phyloP scores from a whole-genome alignment of 768 basidiomycete species.

The Agrocybe pediades region DNA sequence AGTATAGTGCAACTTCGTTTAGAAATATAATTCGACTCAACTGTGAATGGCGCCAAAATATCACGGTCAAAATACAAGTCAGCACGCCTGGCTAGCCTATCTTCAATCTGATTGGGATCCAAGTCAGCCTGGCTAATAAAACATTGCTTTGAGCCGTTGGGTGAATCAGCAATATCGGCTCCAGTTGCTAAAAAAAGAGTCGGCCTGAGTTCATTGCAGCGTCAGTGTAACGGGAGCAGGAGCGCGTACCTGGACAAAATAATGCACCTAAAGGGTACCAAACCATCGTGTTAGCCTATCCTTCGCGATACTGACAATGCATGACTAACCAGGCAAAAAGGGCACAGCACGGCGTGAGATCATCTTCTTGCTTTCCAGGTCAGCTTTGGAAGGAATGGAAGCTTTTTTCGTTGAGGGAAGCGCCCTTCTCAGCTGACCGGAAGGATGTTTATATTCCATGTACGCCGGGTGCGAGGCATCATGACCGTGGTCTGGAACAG shows the following conservation, averaged over 20 bases:
- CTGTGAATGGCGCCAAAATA: not conserved
- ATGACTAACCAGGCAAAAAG: not conserved
- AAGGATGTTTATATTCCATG: not conserved
- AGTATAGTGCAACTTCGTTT: not conserved
- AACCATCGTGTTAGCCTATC: too few relatives aligned
- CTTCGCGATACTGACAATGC: not conserved
- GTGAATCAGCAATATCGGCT: not conserved
- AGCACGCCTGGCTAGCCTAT: not conserved
- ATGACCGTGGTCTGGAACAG: not conserved
- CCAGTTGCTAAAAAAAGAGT: not conserved
- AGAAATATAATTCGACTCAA: not conserved
- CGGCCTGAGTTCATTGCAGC: too few relatives aligned
- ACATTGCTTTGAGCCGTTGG: not conserved
- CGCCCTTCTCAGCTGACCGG: not conserved
- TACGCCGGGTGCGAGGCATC: not conserved
- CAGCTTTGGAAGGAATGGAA: not conserved
- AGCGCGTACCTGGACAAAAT: not conserved
- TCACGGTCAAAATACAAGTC: not conserved
- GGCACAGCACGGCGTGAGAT: not conserved
- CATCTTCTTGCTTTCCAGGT: not conserved
- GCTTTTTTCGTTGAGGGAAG: not conserved
- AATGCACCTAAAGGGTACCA: too few relatives aligned
- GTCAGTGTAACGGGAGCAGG: too few relatives aligned
- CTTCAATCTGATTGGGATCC: not conserved
- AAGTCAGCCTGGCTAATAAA: not conserved